Base-by-base conservation (phyloP, 768 basidiomycete species). In the Naganishia kalamii region DNA sequence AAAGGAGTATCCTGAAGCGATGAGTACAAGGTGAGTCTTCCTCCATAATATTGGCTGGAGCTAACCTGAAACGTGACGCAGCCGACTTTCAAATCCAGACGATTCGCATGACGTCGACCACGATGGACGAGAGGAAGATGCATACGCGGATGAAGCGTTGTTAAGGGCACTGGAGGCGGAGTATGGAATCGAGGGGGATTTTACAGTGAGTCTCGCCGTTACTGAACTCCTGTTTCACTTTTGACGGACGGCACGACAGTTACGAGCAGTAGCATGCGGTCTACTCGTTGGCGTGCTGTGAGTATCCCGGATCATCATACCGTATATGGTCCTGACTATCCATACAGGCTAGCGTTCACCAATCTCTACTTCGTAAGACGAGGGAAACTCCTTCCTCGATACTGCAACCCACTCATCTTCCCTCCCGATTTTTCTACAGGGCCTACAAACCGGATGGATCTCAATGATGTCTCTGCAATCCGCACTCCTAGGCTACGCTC, bases 391-490 rank as follows among this genome's bases (percentile, higher is more conserved):
- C 67, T 91, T 77, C 90, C 90, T 1, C 90, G 90, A 74, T 92
- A 89, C 87, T 89, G 91, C 69, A 87, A 86, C 71, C 91, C 91
- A 89, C 89, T 70, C 57, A 84, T 70, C 4, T 65, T 64, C 48
- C 17, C 17, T 17, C 37, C 37, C 17, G 37, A 40, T 40, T 40
- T 40, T 40, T 44, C 43, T n/a, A n/a, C n/a, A 27, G 32, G 46
- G 66, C 41, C 32, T 44, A 43, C 65, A 49, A 62, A 50, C 52
- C 67, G 71, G 71, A 21, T 71, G 73, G 70, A 72, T 72, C 25
- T 72, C 71, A 13, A 76, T 75, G 90, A 94, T 93, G 92, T 92
- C 92, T 10, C 83, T 94, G 29, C 92, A 97, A 73, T 93, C 92
- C 0, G 90, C 93, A 12, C 82, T 98, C 37, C 87, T 98, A 35